Conservation (phyloP, 2,329 filamentous ascomycete species). For the Amesomyces nigricolor region DNA sequence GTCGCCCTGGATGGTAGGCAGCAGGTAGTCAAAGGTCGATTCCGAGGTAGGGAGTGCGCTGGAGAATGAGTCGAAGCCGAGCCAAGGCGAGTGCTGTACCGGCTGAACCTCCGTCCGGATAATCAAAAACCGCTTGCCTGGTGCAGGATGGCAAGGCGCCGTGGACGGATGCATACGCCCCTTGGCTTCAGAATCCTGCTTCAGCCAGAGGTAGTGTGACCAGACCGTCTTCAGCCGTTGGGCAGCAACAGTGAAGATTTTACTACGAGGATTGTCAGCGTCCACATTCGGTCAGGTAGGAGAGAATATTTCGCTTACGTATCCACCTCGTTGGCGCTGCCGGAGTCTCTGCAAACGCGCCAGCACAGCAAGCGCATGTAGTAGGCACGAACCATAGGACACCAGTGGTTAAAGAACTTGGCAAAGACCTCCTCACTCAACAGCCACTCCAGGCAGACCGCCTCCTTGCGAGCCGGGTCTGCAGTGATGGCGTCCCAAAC, state of each 20-base stretch:
- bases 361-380: slow-evolving; percentile 88
- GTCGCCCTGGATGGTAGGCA: background rate
- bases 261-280: slow-evolving; percentile 39
- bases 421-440: slow-evolving; percentile 70
- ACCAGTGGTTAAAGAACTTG: slow-evolving; percentile 87
- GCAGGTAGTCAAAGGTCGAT: slow-evolving; percentile 17
- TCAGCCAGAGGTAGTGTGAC: slow-evolving; percentile 73
- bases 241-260: slow-evolving; percentile 63
- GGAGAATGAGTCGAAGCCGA: slow-evolving; percentile 45
- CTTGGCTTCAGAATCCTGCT: slow-evolving; percentile 56
- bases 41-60: slow-evolving; percentile 20
- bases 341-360: slow-evolving; percentile 74
- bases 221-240: slow-evolving; percentile 66
- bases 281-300: slow-evolving; percentile 6
- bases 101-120: slow-evolving; percentile 66
- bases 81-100: slow-evolving; percentile 43
- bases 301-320: slow-evolving; percentile 47
- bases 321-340: slow-evolving; percentile 58
- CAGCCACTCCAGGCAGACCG: slow-evolving; percentile 69
- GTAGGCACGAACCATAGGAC: slow-evolving; percentile 89
- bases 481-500: slow-evolving; percentile 69
- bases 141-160: slow-evolving; percentile 76
- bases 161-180: slow-evolving; percentile 61
- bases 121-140: slow-evolving; percentile 81
- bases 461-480: slow-evolving; percentile 60